A percentile compares a stretch with the other conserved stretches of the same genome.
These are phyloP conservation scores for Xylaria venustula DNA, from an alignment of 495 filamentous ascomycete genomes.

Conservation along the genomic window DNA sequence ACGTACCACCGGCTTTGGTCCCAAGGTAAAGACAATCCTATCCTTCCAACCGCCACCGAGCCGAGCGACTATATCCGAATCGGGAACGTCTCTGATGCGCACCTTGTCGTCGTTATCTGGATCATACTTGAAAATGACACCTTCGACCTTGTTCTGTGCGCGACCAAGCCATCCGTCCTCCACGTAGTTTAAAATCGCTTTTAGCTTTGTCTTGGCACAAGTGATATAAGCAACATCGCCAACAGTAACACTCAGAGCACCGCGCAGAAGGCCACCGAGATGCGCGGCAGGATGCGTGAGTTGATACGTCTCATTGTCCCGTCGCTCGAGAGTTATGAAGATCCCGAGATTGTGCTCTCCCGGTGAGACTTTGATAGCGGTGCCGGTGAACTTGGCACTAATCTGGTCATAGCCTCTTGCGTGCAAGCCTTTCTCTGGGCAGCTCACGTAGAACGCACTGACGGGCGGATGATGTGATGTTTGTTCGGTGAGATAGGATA, in stretches of 20 bases:
- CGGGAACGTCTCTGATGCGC: constrained; percentile 79
- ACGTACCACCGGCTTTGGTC: constrained; percentile 52
- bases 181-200: constrained; percentile 85
- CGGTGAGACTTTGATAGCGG: constrained; percentile 84
- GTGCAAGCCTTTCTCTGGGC: constrained; percentile 83
- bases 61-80: constrained; percentile 77
- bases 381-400: constrained; percentile 96
- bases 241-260: constrained; percentile 79
- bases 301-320: constrained; percentile 87
- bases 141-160: constrained; percentile 86
- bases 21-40: constrained; percentile 53
- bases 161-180: constrained; percentile 95
- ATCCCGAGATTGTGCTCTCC: constrained; percentile 94
- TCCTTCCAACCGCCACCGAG: constrained; percentile 81
- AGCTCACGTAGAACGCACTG: constrained; percentile 92
- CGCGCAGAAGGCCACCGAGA: constrained; percentile 82
- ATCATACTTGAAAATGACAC: constrained; percentile 86
- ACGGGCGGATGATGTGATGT: constrained; percentile 98
- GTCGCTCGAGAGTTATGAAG: constrained; percentile 79
- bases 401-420: constrained; percentile 94
- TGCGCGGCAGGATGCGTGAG: constrained; percentile 93
- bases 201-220: constrained; percentile 82
- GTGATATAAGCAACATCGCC: constrained; percentile 83
- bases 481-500: constrained; percentile 95
- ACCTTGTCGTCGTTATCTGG: constrained; percentile 74